Evolutionary conservation across 2,329 filamentous ascomycete species (phyloP).

Genomic region (Apiospora aurea): DNA sequence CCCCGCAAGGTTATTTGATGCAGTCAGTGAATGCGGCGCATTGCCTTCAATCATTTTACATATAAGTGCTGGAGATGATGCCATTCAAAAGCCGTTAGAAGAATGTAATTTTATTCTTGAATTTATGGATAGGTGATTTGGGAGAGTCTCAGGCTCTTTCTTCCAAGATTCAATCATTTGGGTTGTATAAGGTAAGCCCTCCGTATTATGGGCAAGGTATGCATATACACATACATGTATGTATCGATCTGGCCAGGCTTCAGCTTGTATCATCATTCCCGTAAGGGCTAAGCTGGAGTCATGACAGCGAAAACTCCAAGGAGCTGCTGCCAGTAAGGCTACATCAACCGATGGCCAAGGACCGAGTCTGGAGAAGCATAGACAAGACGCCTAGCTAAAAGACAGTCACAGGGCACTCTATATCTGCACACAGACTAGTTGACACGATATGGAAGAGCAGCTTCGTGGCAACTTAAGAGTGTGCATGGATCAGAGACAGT

Average conservation of each 20-base stretch:
- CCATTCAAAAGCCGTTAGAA: not conserved
- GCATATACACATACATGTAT: constrained; percentile 2
- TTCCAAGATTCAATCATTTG: not conserved
- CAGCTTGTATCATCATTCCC: constrained; percentile 2
- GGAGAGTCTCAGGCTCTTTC: too few species aligned
- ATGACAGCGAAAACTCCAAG: constrained; percentile 31
- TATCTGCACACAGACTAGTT: constrained; percentile 98
- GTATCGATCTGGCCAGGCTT: constrained; percentile 19
- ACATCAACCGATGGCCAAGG: constrained; percentile 44
- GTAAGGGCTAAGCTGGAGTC: constrained; percentile 1
- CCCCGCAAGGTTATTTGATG: not conserved
- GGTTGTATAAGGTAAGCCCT: not conserved
- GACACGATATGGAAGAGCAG: constrained; percentile 80
- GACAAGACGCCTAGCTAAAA: constrained; percentile 61
- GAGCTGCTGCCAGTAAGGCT: constrained; percentile 36
- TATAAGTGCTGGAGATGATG: not conserved
- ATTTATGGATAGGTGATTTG: not conserved
- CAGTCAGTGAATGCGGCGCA: not conserved
- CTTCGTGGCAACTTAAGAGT: constrained; percentile 96
- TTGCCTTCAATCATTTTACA: not conserved
- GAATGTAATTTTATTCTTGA: not conserved
- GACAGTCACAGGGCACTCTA: constrained; percentile 54
- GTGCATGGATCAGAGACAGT: constrained; percentile 63
- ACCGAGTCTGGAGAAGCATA: constrained; percentile 43
- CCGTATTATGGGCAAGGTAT: not conserved